Base-by-base conservation (phyloP, 345 rosid species). In the Rhizophora mangle region DNA sequence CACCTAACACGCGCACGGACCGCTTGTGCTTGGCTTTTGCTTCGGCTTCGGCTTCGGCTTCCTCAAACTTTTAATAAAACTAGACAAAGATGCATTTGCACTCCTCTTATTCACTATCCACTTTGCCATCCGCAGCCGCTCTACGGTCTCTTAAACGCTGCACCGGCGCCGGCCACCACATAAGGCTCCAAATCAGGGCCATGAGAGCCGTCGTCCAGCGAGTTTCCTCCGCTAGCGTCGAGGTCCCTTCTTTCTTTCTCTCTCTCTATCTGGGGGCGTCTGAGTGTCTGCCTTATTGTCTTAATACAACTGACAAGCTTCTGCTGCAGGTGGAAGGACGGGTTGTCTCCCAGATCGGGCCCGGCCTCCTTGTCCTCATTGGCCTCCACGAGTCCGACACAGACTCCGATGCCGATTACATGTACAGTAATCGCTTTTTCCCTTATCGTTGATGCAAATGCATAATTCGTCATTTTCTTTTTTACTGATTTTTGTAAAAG, bases 201-300 rank as follows among this genome's bases (percentile, higher is more conserved):
- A 94, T 94, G 98, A 79, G 89, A 82, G 93, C 97, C 62, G 84
- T 87, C 29, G 88, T 89, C 58, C 98, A 91, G 73, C 81, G 98
- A 72, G 97, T 91, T 60, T 24, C 82, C 68, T 89, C 95, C 24
- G 91, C 97, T 56, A 86, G 91, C 65, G 95, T 91, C 72, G 83
- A 83, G 79, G 96, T 87, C 27, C 59, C 31, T 29, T 51, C 69
- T 59, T 54, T 6, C 10, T 29, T 16, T 19, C 26, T 39, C 15
- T 37, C n/a, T 49, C 5, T 36, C 0, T 36, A 1, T 36, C 8
- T 36, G 5, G 13, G 49, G 49, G 46, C 46, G 49, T 43, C 18
- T 10, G 16, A 18, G 49, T 43, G 5, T 43, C 19, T 15, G 49
- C 49, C 19, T 43, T 43, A 11, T 43, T 3, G 22, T 62, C 8